A percentile compares a stretch with the other conserved stretches of the same genome.
phyloP scores from a whole-genome alignment of 345 rosid genomes.

The Brassica juncea region DNA sequence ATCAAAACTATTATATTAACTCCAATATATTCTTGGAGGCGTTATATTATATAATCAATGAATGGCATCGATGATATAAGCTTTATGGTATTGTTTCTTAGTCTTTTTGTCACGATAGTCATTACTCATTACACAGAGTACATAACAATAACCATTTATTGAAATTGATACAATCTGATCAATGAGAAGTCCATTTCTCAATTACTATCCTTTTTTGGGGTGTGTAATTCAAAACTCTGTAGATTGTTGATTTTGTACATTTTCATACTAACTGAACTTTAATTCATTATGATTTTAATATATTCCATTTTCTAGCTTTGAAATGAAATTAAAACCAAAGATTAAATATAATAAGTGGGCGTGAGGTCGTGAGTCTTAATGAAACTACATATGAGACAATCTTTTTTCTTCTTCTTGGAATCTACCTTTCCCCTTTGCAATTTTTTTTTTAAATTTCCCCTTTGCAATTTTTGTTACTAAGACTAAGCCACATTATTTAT shows the following conservation, averaged over 20 bases:
- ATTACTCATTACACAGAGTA: neutral
- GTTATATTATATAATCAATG: neutral
- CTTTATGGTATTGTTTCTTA: neutral
- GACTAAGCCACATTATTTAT: neutral
- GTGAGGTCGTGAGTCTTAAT: neutral
- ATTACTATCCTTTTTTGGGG: neutral
- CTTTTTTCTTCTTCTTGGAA: neutral
- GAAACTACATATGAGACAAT: neutral
- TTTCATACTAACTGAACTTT: neutral
- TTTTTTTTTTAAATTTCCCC: neutral
- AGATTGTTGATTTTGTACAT: neutral
- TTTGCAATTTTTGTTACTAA: neutral
- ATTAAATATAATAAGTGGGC: neutral
- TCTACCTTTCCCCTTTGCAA: neutral
- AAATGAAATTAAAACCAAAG: neutral
- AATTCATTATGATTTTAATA: neutral
- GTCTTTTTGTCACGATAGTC: neutral
- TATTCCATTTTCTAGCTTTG: neutral
- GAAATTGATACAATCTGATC: neutral
- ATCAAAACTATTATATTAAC: constrained; percentile 2
- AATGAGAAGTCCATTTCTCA: neutral
- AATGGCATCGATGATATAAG: neutral
- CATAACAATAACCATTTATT: neutral
- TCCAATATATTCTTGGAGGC: neutral
- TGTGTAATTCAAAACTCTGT: neutral